Percentiles rank a stretch among this genome's conserved stretches.
These are phyloP conservation scores for Microcos paniculata DNA, from an alignment of 345 rosid species.

Conservation along the genomic window DNA sequence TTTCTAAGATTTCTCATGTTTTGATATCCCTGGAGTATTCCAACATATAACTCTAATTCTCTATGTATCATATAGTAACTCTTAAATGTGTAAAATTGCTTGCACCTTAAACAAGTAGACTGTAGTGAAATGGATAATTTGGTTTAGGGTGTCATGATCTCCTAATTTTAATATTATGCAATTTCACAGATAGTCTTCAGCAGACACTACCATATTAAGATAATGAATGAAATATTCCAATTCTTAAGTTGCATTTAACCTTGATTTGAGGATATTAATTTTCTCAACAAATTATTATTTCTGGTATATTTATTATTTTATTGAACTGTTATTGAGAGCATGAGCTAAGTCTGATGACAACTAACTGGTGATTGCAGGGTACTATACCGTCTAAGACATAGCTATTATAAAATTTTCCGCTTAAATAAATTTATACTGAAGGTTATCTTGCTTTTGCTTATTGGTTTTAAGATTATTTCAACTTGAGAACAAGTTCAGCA, in stretches of 20 bases:
- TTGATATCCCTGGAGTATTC: not conserved
- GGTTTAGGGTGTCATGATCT: not conserved
- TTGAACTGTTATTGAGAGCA: no score
- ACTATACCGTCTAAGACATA: no score
- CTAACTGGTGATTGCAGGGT: no score
- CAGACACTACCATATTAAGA: not conserved
- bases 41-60: not conserved
- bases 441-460: no score
- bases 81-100: not conserved
- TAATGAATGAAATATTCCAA: not conserved
- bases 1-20: not conserved
- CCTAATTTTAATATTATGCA: not conserved
- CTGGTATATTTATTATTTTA: no score
- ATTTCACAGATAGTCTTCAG: not conserved
- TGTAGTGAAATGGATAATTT: not conserved
- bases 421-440: no score
- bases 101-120: not conserved
- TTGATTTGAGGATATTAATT: no score
- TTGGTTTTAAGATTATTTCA: no score
- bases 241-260: no score
- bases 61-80: not conserved
- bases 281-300: no score
- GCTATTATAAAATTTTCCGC: no score
- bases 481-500: constrained; percentile 26
- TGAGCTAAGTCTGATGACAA: no score